Conservation (phyloP, 306 rosid genomes). For the Sindora glabra region DNA sequence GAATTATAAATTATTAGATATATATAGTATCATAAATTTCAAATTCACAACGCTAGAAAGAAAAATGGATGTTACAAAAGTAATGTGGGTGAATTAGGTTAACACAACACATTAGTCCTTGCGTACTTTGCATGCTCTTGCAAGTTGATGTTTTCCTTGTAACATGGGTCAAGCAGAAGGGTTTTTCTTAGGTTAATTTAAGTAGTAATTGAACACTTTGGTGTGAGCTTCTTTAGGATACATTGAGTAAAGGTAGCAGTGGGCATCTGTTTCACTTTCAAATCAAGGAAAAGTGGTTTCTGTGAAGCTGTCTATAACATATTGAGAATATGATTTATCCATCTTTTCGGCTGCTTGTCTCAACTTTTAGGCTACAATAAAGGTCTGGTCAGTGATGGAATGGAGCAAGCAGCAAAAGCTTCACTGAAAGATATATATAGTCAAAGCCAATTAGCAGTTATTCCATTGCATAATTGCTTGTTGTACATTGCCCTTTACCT, state of each 20-base stretch:
- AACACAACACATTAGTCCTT: too few relatives aligned
- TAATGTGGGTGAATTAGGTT: too few relatives aligned
- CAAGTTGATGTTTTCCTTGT: conserved; percentile 12
- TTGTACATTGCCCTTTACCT: conserved; percentile 25
- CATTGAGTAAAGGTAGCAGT: not conserved
- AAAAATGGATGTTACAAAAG: too few relatives aligned
- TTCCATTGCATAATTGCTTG: conserved; percentile 35
- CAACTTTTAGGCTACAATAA: conserved; percentile 40
- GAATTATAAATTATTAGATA: too few relatives aligned
- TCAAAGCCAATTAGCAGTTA: conserved; percentile 29
- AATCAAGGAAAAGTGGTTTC: conserved; percentile 21
- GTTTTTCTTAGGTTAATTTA: conserved; percentile 21
- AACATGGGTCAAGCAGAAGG: conserved; percentile 27
- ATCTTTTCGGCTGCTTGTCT: conserved; percentile 37
- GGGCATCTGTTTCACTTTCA: conserved; percentile 15
- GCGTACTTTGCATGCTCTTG: conserved; percentile 30
- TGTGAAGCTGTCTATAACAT: conserved; percentile 3
- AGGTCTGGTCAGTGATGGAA: conserved; percentile 10
- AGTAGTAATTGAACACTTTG: conserved; percentile 28
- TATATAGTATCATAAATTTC: too few relatives aligned
- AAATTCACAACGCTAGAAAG: too few relatives aligned
- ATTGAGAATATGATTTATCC: conserved; percentile 26
- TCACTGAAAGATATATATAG: conserved; percentile 37
- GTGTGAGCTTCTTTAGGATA: conserved; percentile 10
- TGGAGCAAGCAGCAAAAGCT: conserved; percentile 5